Percentiles rank a stretch among this genome's conserved stretches.
Evolutionary conservation across 257 asterid genomes (phyloP).

Genomic region (Solanum paucissectum): DNA sequence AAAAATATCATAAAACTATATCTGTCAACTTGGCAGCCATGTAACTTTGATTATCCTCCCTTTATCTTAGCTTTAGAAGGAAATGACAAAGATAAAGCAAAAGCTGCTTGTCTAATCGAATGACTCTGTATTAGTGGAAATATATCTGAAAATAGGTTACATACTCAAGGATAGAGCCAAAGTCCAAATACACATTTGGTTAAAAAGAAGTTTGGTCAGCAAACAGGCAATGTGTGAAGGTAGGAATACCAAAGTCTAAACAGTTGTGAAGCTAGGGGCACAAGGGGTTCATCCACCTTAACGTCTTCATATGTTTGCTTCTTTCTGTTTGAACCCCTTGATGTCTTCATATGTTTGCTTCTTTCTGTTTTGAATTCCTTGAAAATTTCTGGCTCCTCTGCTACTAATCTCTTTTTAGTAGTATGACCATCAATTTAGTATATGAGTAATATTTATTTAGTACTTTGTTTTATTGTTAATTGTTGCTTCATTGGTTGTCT

Average conservation of each 20-base stretch:
- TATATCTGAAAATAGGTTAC: not conserved
- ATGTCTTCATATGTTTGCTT: no score
- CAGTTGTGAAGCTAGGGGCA: not conserved
- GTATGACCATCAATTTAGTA: no score
- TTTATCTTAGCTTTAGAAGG: not conserved
- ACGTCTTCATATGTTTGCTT: no score
- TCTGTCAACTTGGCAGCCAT: not conserved
- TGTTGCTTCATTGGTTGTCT: no score
- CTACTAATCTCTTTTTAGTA: no score
- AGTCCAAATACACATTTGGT: not conserved
- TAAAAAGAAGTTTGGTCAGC: not conserved
- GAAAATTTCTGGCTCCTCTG: no score
- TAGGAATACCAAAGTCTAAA: not conserved
- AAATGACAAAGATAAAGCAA: not conserved
- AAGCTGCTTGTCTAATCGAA: not conserved
- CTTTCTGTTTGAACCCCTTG: no score
- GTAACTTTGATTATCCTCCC: not conserved
- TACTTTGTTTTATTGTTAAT: no score
- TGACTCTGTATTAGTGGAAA: not conserved
- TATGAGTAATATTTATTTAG: no score
- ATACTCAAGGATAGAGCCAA: not conserved
- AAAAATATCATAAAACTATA: not conserved
- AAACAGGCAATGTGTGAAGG: not conserved
- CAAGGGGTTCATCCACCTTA: not conserved
- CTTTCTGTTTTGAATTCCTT: not conserved